A percentile compares a stretch with the other conserved stretches of the same genome.
phyloP scores from a whole-genome alignment of 2,329 filamentous ascomycete genomes.

The Microdochium nivale region DNA sequence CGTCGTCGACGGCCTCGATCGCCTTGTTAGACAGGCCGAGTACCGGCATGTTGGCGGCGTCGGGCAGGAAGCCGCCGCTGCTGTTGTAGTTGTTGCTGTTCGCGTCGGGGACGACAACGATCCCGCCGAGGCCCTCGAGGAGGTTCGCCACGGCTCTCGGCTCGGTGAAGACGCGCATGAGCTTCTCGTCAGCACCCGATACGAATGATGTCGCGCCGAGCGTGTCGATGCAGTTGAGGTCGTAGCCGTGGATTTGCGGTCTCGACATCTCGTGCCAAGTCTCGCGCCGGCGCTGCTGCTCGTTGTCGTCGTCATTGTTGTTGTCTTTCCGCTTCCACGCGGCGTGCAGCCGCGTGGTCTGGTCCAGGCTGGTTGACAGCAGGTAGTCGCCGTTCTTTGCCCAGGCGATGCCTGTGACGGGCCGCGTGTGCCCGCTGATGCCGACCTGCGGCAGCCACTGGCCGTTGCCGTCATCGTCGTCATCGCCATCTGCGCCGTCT shows the following conservation, averaged over 20 bases:
- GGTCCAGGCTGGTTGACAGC: conserved; percentile 81
- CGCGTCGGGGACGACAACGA: conserved; percentile 31
- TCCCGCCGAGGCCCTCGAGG: conserved; percentile 58
- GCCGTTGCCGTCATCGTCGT: conserved; percentile 44
- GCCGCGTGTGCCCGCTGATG: conserved; percentile 73
- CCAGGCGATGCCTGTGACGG: conserved; percentile 80
- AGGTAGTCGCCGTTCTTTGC: conserved; percentile 74
- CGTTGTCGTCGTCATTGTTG: background rate
- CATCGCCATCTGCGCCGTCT: conserved; percentile 10
- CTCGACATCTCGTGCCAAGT: conserved; percentile 96
- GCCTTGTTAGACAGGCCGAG: conserved; percentile 95
- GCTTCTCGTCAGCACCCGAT: conserved; percentile 92
- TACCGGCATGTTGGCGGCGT: conserved; percentile 90
- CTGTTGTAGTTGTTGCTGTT: conserved; percentile 17
- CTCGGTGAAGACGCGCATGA: conserved; percentile 91
- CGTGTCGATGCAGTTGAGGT: conserved; percentile 86
- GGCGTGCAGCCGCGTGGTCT: conserved; percentile 83
- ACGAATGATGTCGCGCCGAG: conserved; percentile 71
- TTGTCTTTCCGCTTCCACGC: conserved; percentile 53
- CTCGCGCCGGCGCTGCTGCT: conserved; percentile 9
- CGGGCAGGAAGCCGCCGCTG: conserved; percentile 50
- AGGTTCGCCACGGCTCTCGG: conserved; percentile 75
- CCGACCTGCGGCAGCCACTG: conserved; percentile 71
- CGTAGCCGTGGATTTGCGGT: conserved; percentile 96
- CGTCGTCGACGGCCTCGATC: conserved; percentile 50